Base-by-base conservation (phyloP, 2,329 filamentous ascomycete species). In the Bimuria novae-zelandiae region DNA sequence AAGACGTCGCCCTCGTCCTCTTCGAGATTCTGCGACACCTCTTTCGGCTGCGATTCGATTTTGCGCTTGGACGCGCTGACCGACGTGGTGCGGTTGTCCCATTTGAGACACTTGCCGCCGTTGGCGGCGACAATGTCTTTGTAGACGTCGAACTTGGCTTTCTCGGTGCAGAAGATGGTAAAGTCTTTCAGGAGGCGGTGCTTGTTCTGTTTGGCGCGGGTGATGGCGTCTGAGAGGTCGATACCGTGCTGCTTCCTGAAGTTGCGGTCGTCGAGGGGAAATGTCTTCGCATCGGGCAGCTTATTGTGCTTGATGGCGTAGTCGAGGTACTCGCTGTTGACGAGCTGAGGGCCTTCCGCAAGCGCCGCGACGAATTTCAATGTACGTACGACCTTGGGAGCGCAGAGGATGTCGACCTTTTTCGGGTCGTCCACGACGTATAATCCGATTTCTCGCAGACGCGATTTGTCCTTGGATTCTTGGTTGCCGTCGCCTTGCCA, bases 361-460 rank as follows among this genome's bases (percentile, higher is more conserved):
- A 99, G 78, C 11, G 92, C 91, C 56, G 88, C 89, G 44, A 97
- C 86, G 69, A 99, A 99, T 69, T 99, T 99, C 70, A 90, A 86
- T 0, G 94, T 99, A 32, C 94, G 88, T 29, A 97, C 84, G 56
- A 97, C 85, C 36, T 86, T 84, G 0, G 93, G 94, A 3, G 93
- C 93, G 29, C 91, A 92, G 10, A 99, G 83, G 70, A 96, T 90
- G 64, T 93, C 90, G 70, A 90, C 94, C 39, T 84, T 82, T 42
- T 84, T 83, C 22, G 86, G 85, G 67, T 96, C 89, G 62, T 88
- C 82, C 4, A 90, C 88, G 19, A 96, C 84, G 61, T 86, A 81
- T 51, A 99, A 89, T 7, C 94, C 94, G 30, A 97, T 77, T 40
- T 89, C 85, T 55, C 92, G 89, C 50, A 99, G 81, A 64, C 87